A percentile compares a stretch with the other conserved stretches of the same genome.
These are phyloP conservation scores for Immersiporthe knoxdaviesiana DNA, from an alignment of 2,329 filamentous ascomycete species.

Conservation along the genomic window DNA sequence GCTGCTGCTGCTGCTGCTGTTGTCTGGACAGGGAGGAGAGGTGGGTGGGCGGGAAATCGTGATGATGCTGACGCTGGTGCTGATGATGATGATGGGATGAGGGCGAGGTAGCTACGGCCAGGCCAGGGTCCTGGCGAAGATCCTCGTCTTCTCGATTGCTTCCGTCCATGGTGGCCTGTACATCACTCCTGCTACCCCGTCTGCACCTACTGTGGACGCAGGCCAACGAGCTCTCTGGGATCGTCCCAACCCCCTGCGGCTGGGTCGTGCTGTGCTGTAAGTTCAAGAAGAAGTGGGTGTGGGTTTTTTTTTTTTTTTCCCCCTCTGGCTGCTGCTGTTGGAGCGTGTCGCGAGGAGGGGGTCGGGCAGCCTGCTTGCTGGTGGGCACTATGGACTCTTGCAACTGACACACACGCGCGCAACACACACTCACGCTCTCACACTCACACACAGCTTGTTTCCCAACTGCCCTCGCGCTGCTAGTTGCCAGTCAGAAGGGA, in stretches of 20 bases:
- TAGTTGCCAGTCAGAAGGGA: not conserved
- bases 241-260: slow-evolving; percentile 9
- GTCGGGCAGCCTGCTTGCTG: too few species aligned
- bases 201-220: slow-evolving; percentile 19
- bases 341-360: not conserved
- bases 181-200: slow-evolving; percentile 39
- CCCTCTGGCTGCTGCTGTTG: not conserved
- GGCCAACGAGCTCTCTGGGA: slow-evolving; percentile 15
- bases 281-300: not conserved
- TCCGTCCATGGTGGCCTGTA: slow-evolving; percentile 51
- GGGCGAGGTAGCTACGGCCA: slow-evolving; percentile 40
- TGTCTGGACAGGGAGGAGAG: slow-evolving; percentile 29
- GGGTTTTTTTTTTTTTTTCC: too few species aligned
- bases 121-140: slow-evolving; percentile 36
- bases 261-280: not conserved
- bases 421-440: not conserved
- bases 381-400: too few species aligned
- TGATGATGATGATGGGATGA: slow-evolving; percentile 31
- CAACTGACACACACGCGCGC: too few species aligned
- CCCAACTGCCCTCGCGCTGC: not conserved
- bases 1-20: slow-evolving; percentile 1
- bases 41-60: slow-evolving; percentile 34
- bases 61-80: slow-evolving; percentile 35
- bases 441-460: not conserved
- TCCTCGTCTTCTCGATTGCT: slow-evolving; percentile 50